Percentiles rank a stretch among this genome's conserved stretches.
Evolutionary conservation across 2,329 filamentous ascomycete genomes (phyloP).

Genomic region (Penicillium paneum): DNA sequence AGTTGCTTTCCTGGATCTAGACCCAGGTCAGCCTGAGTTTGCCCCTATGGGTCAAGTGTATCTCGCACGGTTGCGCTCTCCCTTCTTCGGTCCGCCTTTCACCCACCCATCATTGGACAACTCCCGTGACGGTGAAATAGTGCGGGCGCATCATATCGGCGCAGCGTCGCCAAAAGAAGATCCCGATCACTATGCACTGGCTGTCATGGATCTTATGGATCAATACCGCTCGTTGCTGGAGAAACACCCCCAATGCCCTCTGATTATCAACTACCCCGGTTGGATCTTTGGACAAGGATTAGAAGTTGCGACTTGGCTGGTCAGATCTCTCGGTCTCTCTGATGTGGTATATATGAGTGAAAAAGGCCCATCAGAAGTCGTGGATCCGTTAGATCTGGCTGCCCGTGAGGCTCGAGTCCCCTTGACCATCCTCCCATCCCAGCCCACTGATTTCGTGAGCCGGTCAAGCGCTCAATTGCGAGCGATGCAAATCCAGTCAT

Average conservation of each 20-base stretch:
- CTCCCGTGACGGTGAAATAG: conserved; percentile 35
- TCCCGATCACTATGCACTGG: conserved; percentile 54
- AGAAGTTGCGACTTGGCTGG: conserved; percentile 47
- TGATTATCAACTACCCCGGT: conserved; percentile 58
- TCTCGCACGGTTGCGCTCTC: conserved; percentile 50
- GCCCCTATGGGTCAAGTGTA: conserved; percentile 58
- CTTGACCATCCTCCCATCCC: conserved; percentile 48
- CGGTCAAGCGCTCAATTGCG: conserved; percentile 52
- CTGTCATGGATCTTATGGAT: conserved; percentile 52
- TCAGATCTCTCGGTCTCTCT: conserved; percentile 47
- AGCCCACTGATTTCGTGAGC: conserved; percentile 43
- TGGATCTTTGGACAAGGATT: conserved; percentile 55
- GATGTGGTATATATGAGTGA: conserved; percentile 55
- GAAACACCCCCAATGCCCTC: conserved; percentile 43
- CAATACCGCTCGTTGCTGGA: conserved; percentile 45
- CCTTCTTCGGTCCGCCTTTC: conserved; percentile 56
- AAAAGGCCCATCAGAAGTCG: conserved; percentile 45
- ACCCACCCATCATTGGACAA: conserved; percentile 47
- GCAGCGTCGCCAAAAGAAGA: conserved; percentile 55
- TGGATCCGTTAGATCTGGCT: conserved; percentile 41
- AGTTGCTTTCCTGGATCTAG: conserved; percentile 57
- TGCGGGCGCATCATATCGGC: conserved; percentile 55
- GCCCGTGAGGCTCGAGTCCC: conserved; percentile 36
- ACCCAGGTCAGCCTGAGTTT: conserved; percentile 59
- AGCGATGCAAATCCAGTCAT: conserved; percentile 60